phyloP scores from a whole-genome alignment of 2,329 filamentous ascomycete genomes.

The Fusarium annulatum region DNA sequence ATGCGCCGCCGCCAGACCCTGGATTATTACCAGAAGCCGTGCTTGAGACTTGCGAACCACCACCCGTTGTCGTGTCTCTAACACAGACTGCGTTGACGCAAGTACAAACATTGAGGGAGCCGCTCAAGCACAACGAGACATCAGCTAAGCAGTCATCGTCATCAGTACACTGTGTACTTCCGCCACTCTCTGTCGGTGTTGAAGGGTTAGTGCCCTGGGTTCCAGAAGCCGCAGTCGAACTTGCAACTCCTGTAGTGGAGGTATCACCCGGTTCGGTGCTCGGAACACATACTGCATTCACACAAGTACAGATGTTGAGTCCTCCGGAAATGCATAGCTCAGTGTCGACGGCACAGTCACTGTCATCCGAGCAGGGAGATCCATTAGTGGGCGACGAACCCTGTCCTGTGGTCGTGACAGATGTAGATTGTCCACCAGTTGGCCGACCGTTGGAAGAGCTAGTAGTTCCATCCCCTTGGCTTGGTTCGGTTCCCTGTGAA shows the following conservation, averaged over 20 bases:
- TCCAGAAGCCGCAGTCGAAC: not conserved
- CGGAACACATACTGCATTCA: not conserved
- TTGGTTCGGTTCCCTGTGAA: not conserved
- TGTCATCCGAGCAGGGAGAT: not conserved
- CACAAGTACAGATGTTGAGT: conserved; percentile 13
- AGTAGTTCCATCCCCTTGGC: not conserved
- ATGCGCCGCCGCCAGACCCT: not conserved
- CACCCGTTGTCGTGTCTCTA: not conserved
- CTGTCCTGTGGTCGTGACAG: not conserved
- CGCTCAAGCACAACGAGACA: not conserved
- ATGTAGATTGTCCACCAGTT: not conserved
- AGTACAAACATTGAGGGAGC: not conserved
- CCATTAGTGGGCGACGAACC: not conserved
- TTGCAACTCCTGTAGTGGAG: not conserved
- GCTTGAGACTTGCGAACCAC: not conserved
- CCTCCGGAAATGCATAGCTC: conserved; percentile 6
- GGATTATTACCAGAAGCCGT: not conserved
- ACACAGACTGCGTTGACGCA: conserved; percentile 18
- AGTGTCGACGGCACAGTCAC: conserved; percentile 4
- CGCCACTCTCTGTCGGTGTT: not conserved
- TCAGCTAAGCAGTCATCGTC: conserved; percentile 7
- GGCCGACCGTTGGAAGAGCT: not conserved
- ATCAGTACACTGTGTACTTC: not conserved
- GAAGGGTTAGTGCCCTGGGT: not conserved
- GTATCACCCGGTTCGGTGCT: not conserved